A percentile compares a stretch with the other conserved stretches of the same genome.
Conservation (phyloP, 345 rosid species). For the Hypericum perforatum region DNA sequence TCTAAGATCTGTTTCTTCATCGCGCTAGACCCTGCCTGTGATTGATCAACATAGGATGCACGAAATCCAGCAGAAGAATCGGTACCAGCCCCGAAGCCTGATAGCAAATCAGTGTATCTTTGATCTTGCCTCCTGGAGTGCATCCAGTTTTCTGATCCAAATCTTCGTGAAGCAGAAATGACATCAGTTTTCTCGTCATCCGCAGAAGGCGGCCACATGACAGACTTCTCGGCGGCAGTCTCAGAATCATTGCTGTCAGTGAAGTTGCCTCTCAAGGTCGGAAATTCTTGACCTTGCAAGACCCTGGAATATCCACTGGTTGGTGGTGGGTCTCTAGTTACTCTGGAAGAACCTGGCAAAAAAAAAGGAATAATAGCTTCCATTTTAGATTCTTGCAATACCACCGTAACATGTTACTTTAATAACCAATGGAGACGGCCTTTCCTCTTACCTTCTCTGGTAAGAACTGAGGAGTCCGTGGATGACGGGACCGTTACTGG, state of each 20-base stretch:
- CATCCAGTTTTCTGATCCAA: slow-evolving; percentile 43
- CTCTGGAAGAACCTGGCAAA: slow-evolving; percentile 30
- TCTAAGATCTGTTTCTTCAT: slow-evolving; percentile 27
- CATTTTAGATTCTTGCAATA: neutral
- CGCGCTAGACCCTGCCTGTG: slow-evolving; percentile 18
- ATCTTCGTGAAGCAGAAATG: slow-evolving; percentile 39
- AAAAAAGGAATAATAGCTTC: neutral
- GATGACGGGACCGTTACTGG: slow-evolving; percentile 46
- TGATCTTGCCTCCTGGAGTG: slow-evolving; percentile 39
- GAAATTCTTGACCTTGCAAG: slow-evolving; percentile 72
- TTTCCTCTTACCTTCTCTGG: slow-evolving; percentile 46
- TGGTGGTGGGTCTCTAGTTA: slow-evolving; percentile 43
- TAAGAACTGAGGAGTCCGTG: slow-evolving; percentile 44
- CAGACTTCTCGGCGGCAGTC: slow-evolving; percentile 48
- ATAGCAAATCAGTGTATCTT: slow-evolving; percentile 50
- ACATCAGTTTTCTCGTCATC: slow-evolving; percentile 51
- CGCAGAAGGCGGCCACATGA: slow-evolving; percentile 38
- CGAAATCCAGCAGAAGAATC: slow-evolving; percentile 31
- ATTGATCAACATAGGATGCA: slow-evolving; percentile 31
- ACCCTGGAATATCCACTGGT: slow-evolving; percentile 52
- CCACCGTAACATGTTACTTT: neutral
- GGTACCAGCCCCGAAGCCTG: slow-evolving; percentile 41
- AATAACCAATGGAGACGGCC: neutral
- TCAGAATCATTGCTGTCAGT: slow-evolving; percentile 40
- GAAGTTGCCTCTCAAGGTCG: slow-evolving; percentile 59